These are phyloP conservation scores for Carnegiea gigantea DNA, from an alignment of 179 eudicot genomes.

Conservation along the genomic window DNA sequence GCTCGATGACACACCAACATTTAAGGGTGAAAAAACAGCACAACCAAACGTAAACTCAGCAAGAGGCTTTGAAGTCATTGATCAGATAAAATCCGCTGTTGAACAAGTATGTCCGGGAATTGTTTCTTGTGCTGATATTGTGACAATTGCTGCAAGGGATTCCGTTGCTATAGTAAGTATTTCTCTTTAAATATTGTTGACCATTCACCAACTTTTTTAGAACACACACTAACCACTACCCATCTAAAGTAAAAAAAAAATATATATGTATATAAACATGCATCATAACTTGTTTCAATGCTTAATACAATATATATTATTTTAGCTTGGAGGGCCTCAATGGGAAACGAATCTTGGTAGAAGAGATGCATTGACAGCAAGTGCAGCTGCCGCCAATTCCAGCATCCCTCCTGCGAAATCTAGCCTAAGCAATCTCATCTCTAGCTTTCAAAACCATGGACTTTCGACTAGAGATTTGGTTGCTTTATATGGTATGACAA, in stretches of 20 bases:
- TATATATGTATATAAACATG: not conserved
- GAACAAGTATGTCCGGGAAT: constrained; percentile 70
- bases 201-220: no score
- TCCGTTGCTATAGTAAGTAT: constrained; percentile 56
- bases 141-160: constrained; percentile 75
- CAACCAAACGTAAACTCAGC: constrained; percentile 33
- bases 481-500: constrained; percentile 58
- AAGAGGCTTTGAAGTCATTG: constrained; percentile 78
- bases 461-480: constrained; percentile 75
- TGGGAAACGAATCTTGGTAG: constrained; percentile 86
- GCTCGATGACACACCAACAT: constrained; percentile 31
- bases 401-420: constrained; percentile 72
- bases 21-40: constrained; percentile 30
- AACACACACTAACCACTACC: not conserved
- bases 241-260: not conserved
- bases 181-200: not conserved
- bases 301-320: not conserved
- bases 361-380: constrained; percentile 68
- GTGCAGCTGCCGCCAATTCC: constrained; percentile 58
- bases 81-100: constrained; percentile 64
- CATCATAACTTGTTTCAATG: not conserved
- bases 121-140: constrained; percentile 80
- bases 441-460: constrained; percentile 61
- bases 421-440: constrained; percentile 56
- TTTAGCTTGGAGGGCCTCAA: constrained; percentile 70